These are phyloP conservation scores for Sesbania bispinosa DNA, from an alignment of 306 rosid species.

Conservation along the genomic window DNA sequence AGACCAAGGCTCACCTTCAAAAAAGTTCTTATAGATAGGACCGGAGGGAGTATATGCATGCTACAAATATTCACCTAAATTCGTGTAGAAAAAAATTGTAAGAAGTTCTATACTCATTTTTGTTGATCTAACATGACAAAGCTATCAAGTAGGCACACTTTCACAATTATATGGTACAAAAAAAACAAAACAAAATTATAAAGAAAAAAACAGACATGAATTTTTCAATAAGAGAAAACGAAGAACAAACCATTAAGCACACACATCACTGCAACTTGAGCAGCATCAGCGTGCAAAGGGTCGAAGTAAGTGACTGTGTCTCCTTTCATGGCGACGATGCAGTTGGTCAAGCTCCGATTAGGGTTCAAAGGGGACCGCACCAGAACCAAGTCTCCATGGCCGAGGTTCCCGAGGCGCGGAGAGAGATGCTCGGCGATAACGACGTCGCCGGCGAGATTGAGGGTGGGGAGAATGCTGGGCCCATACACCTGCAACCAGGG, in stretches of 20 bases:
- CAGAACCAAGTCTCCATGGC: conserved; percentile 61
- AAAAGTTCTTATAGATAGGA: no score
- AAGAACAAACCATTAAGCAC: conserved; percentile 1
- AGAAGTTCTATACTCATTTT: not conserved
- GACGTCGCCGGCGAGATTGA: conserved; percentile 64
- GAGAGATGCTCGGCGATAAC: conserved; percentile 60
- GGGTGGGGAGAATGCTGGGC: conserved; percentile 82
- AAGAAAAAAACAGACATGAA: not conserved
- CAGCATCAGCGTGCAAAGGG: conserved; percentile 32
- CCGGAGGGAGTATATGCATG: no score
- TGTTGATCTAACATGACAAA: not conserved
- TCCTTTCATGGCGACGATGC: conserved; percentile 71
- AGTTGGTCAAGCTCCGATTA: conserved; percentile 51
- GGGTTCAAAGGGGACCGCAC: conserved; percentile 78
- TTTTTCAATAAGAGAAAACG: not conserved
- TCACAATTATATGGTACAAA: not conserved
- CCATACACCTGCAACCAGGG: conserved; percentile 60
- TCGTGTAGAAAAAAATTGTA: not conserved
- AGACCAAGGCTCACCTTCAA: no score
- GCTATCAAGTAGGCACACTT: conserved; percentile 17
- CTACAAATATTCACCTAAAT: conserved; percentile 5
- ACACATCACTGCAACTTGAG: conserved; percentile 53
- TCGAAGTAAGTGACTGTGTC: conserved; percentile 62
- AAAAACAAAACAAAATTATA: no score
- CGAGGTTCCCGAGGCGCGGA: conserved; percentile 53